These are phyloP conservation scores for Acidiella bohemica DNA, from an alignment of 495 filamentous ascomycete species.

Conservation along the genomic window DNA sequence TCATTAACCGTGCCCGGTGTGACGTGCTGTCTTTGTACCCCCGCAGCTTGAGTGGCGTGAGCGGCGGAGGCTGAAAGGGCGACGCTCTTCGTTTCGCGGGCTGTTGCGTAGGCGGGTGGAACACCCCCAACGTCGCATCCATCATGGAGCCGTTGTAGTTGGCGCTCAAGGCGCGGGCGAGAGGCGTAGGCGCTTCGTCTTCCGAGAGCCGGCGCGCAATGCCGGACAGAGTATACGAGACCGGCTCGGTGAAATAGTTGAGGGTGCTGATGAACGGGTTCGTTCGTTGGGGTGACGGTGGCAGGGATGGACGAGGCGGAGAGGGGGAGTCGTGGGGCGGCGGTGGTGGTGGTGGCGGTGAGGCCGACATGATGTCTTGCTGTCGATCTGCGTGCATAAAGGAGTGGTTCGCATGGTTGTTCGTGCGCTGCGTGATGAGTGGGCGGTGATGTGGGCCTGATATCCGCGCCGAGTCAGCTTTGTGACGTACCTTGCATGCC, in stretches of 20 bases:
- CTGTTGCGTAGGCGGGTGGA: constrained; percentile 25
- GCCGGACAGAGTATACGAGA: constrained; percentile 26
- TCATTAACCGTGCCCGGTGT: constrained; percentile 38
- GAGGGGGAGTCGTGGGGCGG: too few species aligned
- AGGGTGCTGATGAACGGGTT: constrained; percentile 16
- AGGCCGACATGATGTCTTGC: too few species aligned
- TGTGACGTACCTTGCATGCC: too few species aligned
- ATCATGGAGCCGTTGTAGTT: constrained; percentile 19
- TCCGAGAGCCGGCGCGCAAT: constrained; percentile 27
- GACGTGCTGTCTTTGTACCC: constrained; percentile 25
- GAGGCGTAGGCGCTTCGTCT: constrained; percentile 20
- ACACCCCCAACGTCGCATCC: constrained; percentile 22
- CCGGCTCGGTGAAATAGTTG: constrained; percentile 29
- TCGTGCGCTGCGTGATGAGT: too few species aligned
- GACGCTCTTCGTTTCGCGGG: constrained; percentile 20
- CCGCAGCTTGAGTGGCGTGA: constrained; percentile 27
- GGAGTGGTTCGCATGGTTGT: too few species aligned
- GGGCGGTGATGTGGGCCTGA: too few species aligned
- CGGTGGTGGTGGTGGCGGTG: too few species aligned
- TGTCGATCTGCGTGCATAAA: too few species aligned
- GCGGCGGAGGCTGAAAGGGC: constrained; percentile 37
- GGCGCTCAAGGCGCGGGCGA: constrained; percentile 15
- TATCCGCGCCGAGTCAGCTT: too few species aligned
- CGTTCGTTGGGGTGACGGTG: neutral
- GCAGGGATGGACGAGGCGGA: too few species aligned